Conservation (phyloP, 2,329 filamentous ascomycete species). For the Neopestalotiopsis rosae region DNA sequence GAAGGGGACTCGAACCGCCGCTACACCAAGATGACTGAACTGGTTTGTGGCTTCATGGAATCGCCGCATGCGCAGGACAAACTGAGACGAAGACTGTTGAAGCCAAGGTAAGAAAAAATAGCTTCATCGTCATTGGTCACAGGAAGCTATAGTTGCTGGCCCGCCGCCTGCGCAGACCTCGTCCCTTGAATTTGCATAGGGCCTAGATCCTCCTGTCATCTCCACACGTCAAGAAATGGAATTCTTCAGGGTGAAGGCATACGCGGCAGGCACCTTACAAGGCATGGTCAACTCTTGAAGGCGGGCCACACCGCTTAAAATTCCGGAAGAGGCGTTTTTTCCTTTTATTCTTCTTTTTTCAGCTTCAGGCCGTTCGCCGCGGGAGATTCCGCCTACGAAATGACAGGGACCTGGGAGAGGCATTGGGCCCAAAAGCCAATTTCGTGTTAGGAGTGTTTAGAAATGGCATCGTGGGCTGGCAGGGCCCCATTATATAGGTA, state of each 20-base stretch:
- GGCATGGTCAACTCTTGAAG: background rate
- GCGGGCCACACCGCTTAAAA: background rate
- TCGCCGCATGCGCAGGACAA: too few relatives aligned
- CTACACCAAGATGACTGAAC: background rate
- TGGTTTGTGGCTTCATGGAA: background rate
- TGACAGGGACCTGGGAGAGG: background rate
- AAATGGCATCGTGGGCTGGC: slow-evolving; percentile 1
- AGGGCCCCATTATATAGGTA: slow-evolving; percentile 2
- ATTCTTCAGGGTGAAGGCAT: slow-evolving; percentile 12
- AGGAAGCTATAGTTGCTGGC: background rate
- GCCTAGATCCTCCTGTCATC: slow-evolving; percentile 8
- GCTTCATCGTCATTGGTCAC: background rate
- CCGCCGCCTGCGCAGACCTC: background rate
- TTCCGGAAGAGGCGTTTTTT: background rate
- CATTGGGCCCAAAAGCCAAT: slow-evolving; percentile 1
- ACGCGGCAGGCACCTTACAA: slow-evolving; percentile 4
- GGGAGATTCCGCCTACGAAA: background rate
- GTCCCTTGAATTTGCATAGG: background rate
- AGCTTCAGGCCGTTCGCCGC: background rate
- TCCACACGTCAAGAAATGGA: slow-evolving; percentile 1
- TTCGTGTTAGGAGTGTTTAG: background rate
- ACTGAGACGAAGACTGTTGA: too few relatives aligned
- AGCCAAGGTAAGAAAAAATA: background rate
- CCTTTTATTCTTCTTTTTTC: background rate
- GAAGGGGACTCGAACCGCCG: background rate